phyloP scores from a whole-genome alignment of 768 basidiomycete species.

The Coprinellus aureogranulatus region DNA sequence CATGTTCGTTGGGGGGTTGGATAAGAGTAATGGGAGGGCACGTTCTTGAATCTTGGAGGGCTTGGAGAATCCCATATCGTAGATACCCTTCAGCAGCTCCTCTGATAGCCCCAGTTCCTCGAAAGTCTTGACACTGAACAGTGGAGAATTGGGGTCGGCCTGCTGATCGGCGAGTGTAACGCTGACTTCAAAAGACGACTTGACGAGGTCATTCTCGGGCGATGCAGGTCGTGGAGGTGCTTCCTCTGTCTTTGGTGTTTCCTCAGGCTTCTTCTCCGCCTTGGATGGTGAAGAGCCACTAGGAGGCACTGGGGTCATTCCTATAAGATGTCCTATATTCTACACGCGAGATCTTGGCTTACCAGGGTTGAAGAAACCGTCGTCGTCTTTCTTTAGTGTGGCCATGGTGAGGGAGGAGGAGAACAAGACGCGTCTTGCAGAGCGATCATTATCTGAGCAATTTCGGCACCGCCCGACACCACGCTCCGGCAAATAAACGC shows the following conservation, averaged over 20 bases:
- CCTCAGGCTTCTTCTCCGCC: constrained; percentile 20
- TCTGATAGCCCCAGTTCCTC: constrained; percentile 92
- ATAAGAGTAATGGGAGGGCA: constrained; percentile 85
- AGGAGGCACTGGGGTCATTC: not conserved
- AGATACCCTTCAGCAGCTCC: constrained; percentile 90
- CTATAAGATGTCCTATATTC: not conserved
- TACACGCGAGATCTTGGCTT: constrained; percentile 7
- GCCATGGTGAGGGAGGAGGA: not conserved
- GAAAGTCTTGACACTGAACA: constrained; percentile 91
- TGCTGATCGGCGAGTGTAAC: constrained; percentile 97
- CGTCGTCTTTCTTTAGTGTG: constrained; percentile 69
- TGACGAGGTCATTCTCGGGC: constrained; percentile 58
- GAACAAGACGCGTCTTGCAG: not conserved
- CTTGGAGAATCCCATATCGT: constrained; percentile 93
- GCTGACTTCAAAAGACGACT: constrained; percentile 80
- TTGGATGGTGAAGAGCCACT: constrained; percentile 11
- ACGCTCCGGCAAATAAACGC: no score
- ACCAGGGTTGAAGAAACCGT: constrained; percentile 76
- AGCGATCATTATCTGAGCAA: not conserved
- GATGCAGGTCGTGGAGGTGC: constrained; percentile 14
- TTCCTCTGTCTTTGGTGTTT: constrained; percentile 15
- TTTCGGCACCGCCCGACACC: no score
- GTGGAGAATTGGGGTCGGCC: constrained; percentile 90
- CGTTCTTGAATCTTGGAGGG: constrained; percentile 99
- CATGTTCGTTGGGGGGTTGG: constrained; percentile 96